Conservation (phyloP, 768 basidiomycete species). For the Boletus patriciae region DNA sequence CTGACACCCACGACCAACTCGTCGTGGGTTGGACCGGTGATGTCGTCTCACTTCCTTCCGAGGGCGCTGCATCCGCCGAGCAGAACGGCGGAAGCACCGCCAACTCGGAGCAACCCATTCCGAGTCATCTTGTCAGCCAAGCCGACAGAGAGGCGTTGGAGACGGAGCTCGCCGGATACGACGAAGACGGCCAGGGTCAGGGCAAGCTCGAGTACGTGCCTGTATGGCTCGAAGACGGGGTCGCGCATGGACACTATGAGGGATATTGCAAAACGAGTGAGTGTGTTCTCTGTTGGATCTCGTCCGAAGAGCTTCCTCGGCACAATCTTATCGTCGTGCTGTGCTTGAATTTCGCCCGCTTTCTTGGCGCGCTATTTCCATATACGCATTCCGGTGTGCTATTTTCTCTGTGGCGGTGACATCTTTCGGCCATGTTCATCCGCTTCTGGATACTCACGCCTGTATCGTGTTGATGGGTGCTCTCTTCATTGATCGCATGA, state of each 20-base stretch:
- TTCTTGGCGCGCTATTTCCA: slow-evolving; percentile 9
- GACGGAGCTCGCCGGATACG: slow-evolving; percentile 59
- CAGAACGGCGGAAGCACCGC: slow-evolving; percentile 9
- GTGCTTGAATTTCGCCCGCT: background rate
- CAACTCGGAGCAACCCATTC: slow-evolving; percentile 39
- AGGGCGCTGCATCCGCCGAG: slow-evolving; percentile 30
- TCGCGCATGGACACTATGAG: slow-evolving; percentile 93
- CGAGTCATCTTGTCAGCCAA: slow-evolving; percentile 50
- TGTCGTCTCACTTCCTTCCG: slow-evolving; percentile 51
- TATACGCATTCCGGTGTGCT: slow-evolving; percentile 6
- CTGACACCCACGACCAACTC: slow-evolving; percentile 83
- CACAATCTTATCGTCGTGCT: slow-evolving; percentile 10
- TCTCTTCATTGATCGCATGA: background rate
- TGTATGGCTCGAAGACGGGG: slow-evolving; percentile 87
- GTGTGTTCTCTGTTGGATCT: slow-evolving; percentile 31
- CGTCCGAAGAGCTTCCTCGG: background rate
- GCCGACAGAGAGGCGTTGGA: slow-evolving; percentile 69
- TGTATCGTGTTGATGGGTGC: background rate
- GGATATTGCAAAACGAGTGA: slow-evolving; percentile 97
- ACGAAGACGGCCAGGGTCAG: slow-evolving; percentile 41
- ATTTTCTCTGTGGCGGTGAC: slow-evolving; percentile 3
- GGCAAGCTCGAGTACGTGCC: slow-evolving; percentile 76
- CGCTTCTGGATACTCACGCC: slow-evolving; percentile 4
- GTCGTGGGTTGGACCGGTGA: slow-evolving; percentile 96
- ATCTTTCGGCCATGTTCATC: background rate